These are phyloP conservation scores for Sclerotinia sclerotiorum DNA, from an alignment of 2,329 filamentous ascomycete genomes.

Conservation along the genomic window DNA sequence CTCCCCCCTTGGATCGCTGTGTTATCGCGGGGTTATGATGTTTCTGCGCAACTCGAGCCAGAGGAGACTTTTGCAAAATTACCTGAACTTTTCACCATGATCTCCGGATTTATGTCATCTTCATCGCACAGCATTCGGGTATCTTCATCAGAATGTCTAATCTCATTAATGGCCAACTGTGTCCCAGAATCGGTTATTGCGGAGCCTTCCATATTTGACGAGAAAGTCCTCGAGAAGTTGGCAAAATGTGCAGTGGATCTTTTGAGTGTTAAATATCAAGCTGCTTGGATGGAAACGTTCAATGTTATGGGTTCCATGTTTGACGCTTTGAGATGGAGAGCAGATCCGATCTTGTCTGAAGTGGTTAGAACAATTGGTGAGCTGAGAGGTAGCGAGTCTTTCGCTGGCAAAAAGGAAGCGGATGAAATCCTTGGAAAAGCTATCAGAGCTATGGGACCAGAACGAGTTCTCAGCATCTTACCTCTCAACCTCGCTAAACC, in stretches of 20 bases:
- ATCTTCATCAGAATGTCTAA: conserved; percentile 90
- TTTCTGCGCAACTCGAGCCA: conserved; percentile 82
- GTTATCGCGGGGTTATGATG: conserved; percentile 89
- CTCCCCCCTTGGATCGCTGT: conserved; percentile 97
- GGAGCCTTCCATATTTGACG: conserved; percentile 88
- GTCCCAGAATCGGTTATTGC: conserved; percentile 79
- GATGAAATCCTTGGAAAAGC: conserved; percentile 88
- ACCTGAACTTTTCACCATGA: conserved; percentile 77
- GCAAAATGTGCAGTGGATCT: conserved; percentile 71
- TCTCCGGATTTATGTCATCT: conserved; percentile 79
- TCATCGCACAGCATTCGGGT: conserved; percentile 90
- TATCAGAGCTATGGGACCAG: conserved; percentile 85
- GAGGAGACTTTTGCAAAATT: conserved; percentile 91
- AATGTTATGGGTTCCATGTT: conserved; percentile 85
- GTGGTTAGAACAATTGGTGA: conserved; percentile 81
- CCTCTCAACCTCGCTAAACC: conserved; percentile 83
- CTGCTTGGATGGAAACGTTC: conserved; percentile 93
- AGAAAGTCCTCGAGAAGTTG: conserved; percentile 82
- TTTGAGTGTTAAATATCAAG: conserved; percentile 86
- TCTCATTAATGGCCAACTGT: conserved; percentile 90
- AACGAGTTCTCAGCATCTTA: conserved; percentile 76
- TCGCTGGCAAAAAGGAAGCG: conserved; percentile 91
- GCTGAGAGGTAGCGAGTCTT: conserved; percentile 81
- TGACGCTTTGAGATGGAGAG: conserved; percentile 80
- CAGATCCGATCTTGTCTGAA: conserved; percentile 73